Evolutionary conservation across 1,139 yeast species (phyloP), one percentile per base, ranked within the genome.

Genomic region (Suhomyces taliae): DNA sequence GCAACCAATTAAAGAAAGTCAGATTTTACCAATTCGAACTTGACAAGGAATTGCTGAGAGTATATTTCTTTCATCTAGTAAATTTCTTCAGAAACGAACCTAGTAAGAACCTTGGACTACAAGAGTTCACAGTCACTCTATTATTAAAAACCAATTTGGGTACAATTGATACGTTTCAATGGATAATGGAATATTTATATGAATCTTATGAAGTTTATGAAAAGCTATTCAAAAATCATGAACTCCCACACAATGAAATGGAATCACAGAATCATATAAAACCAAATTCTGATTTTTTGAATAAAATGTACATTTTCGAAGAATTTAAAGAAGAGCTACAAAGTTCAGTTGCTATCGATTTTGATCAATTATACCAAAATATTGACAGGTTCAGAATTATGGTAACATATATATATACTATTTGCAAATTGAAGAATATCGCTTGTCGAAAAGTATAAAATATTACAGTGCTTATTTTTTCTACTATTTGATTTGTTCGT

Each of bases 1-100:
- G 12, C 26, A 26, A 33, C 14, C 27, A 34, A 6, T 3, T 9
- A 7, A n/a, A 36, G 10, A 24, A 24, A 6, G 10, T 35, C 15
- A 37, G 31, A 7, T 43, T 26, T 14, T 41, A 32, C 24, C 34
- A 37, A 3, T 11, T 47, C n/a, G 33, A 32, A 10, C 14, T 40
- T 5, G 33, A 33, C 7, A 36, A 39, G 2, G 29, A 33, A 5
- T 34, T 39, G 12, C 38, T 50, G 10, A 35, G 34, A n/a, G 12
- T 43, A 6, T 40, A 48, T 7, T 36, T 53, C 11, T 9, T 27
- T 6, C 38, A 27, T 6, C 44, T 51, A 41, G 35, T 46, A 8
- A 19, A 41, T 4, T 53, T 52, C 36, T 53, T 53, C 40, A 29
- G 39, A 15, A 53, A 50, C 24, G 27, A 39, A 2, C 26, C 7